phyloP scores from a whole-genome alignment of 2,329 filamentous ascomycete species.

The Fusarium gaditjirri region DNA sequence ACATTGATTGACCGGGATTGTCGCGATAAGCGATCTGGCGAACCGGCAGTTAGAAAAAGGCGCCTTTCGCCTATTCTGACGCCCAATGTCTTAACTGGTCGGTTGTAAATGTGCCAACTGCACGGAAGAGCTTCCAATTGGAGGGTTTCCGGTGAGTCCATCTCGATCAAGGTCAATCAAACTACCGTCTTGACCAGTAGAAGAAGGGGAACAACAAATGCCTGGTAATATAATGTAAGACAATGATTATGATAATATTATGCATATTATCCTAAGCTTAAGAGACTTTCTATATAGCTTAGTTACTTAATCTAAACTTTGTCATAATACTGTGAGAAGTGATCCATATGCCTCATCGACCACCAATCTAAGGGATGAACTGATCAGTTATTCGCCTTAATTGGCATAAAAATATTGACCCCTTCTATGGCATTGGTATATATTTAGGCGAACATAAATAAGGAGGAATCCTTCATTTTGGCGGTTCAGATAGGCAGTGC shows the following conservation, averaged over 20 bases:
- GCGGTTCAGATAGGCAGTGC: not conserved
- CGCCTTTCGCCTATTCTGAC: constrained; percentile 1
- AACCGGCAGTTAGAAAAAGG: constrained; percentile 24
- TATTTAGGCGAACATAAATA: not conserved
- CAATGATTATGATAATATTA: not conserved
- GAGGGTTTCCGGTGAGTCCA: not conserved
- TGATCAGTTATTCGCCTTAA: not conserved
- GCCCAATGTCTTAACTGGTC: not conserved
- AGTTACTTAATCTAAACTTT: not conserved
- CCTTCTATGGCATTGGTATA: not conserved
- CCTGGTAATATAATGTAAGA: not conserved
- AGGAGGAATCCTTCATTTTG: not conserved
- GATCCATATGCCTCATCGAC: not conserved
- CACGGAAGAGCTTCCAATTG: not conserved
- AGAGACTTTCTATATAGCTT: not conserved
- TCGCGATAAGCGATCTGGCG: constrained; percentile 29
- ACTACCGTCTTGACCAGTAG: not conserved
- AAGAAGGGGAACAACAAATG: not conserved
- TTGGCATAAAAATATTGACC: not conserved
- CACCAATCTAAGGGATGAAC: too few species aligned
- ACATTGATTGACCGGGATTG: constrained; percentile 16
- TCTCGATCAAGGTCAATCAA: not conserved
- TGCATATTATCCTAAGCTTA: not conserved
- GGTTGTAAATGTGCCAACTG: not conserved
- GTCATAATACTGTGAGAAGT: not conserved